Base-by-base conservation (phyloP, 495 filamentous ascomycete species). In the Penicillium waksmanii region DNA sequence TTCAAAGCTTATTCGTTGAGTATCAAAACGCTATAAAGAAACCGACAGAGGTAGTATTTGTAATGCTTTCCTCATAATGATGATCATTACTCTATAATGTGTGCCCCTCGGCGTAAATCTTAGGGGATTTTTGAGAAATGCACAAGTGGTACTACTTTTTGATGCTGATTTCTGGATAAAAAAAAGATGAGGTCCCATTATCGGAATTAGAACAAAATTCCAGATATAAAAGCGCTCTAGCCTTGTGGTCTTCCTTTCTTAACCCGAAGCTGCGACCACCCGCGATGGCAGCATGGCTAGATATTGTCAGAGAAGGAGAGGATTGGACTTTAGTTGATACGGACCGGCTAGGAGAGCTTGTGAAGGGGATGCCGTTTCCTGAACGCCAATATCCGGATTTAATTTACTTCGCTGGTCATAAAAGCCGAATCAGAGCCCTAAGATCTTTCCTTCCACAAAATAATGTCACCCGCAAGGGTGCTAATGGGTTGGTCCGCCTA, bases 381-480 rank as follows among this genome's bases (percentile, higher is more conserved):
- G 4, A 42, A 19, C 18, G n/a, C 9, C 59, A 62, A 54, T 62
- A 57, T 42, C 56, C 61, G 15, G 54, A 31, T 15, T 36, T 64
- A 23, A 18, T 64, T 4, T 57, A 56, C 25, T 64, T 64, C 36
- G 57, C 62, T 1, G 57, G 62, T 9, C 57, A 57, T 49, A 18
- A 8, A 7, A 57, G 33, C 50, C 57, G 62, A 2, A 18, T 64
- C 25, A 60, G 54, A 23, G 63, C 63, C 15, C 53, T 65, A 3
- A 38, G 33, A 21, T 54, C 63, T 7, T 23, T 65, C 9, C 57
- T 61, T 21, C 58, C 63, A n/a, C 52, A 35, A 23, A 65, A 65
- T 49, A 65, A 65, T 38, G 33, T 65, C 18, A 65, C 56, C 21
- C 55, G 58, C 13, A 58, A 49, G 35, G 63, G 63, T 2, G 44